These are phyloP conservation scores for Xylaria digitata DNA, from an alignment of 2,329 filamentous ascomycete species.

Conservation along the genomic window DNA sequence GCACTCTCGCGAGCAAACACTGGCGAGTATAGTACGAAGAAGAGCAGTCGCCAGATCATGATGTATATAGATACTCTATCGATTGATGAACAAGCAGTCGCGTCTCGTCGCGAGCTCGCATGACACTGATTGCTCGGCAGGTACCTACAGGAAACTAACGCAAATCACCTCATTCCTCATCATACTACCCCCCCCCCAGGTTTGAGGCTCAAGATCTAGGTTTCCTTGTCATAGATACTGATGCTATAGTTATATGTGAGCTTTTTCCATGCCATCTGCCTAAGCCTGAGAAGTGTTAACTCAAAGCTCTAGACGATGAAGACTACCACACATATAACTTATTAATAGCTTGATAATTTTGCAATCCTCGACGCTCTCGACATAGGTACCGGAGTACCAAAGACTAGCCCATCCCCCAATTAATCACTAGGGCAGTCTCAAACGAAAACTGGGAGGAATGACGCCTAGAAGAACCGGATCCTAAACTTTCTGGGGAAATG, in stretches of 20 bases:
- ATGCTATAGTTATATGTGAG: neutral
- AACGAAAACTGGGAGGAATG: neutral
- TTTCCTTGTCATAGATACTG: neutral
- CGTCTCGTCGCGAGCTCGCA: neutral
- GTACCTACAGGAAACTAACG: constrained; percentile 5
- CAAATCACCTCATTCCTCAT: neutral
- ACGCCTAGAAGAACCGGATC: no score
- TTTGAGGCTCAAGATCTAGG: neutral
- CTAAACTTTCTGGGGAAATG: neutral
- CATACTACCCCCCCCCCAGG: constrained; percentile 9
- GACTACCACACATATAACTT: no score
- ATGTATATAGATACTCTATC: neutral
- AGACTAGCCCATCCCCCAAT: neutral
- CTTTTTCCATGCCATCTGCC: neutral
- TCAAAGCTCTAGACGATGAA: neutral
- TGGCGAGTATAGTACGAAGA: neutral
- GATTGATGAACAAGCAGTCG: neutral
- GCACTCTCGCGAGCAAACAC: neutral
- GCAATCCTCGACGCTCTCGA: no score
- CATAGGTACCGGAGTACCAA: neutral
- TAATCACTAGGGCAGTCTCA: neutral
- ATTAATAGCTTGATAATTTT: no score
- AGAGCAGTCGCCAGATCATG: neutral
- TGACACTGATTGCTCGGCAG: constrained; percentile 15
- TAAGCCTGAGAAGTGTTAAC: neutral